These are phyloP conservation scores for Wallacemonas sp. DNA, from an alignment of 208 protist species.

Conservation along the genomic window DNA sequence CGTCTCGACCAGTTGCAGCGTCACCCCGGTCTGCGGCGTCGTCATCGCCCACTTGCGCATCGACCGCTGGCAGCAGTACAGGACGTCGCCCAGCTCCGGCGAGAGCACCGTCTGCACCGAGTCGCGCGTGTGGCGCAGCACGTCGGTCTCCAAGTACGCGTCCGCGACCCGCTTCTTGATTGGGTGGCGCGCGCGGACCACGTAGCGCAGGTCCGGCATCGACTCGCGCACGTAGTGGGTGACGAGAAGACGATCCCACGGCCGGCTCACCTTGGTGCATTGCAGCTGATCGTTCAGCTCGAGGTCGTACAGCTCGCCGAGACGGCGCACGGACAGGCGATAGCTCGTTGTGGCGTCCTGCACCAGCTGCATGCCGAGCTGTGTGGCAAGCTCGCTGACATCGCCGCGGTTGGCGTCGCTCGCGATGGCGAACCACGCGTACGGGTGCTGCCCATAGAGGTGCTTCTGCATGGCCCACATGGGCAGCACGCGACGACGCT, in stretches of 20 bases:
- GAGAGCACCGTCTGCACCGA: slow-evolving; percentile 86
- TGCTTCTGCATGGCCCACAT: slow-evolving; percentile 83
- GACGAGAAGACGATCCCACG: slow-evolving; percentile 89
- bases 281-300: slow-evolving; percentile 88
- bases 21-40: slow-evolving; percentile 43
- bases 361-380: slow-evolving; percentile 63
- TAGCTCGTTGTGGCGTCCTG: slow-evolving; percentile 84
- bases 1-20: slow-evolving; percentile 84
- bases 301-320: slow-evolving; percentile 66
- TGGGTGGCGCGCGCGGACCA: slow-evolving; percentile 82
- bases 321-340: slow-evolving; percentile 52
- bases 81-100: slow-evolving; percentile 85
- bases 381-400: slow-evolving; percentile 55
- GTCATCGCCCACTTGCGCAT: slow-evolving; percentile 81
- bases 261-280: slow-evolving; percentile 65
- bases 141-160: slow-evolving; percentile 72
- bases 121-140: slow-evolving; percentile 83
- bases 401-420: slow-evolving; percentile 57
- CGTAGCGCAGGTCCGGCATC: slow-evolving; percentile 86
- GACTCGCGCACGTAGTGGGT: slow-evolving; percentile 81
- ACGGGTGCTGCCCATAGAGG: slow-evolving; percentile 81
- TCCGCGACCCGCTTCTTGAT: slow-evolving; percentile 87
- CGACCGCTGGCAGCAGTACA: slow-evolving; percentile 87
- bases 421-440: slow-evolving; percentile 89
- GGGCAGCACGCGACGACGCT: slow-evolving; percentile 83